phyloP scores from a whole-genome alignment of 371 early-diverging fungal genomes.

The Saksenaea vasiformis region DNA sequence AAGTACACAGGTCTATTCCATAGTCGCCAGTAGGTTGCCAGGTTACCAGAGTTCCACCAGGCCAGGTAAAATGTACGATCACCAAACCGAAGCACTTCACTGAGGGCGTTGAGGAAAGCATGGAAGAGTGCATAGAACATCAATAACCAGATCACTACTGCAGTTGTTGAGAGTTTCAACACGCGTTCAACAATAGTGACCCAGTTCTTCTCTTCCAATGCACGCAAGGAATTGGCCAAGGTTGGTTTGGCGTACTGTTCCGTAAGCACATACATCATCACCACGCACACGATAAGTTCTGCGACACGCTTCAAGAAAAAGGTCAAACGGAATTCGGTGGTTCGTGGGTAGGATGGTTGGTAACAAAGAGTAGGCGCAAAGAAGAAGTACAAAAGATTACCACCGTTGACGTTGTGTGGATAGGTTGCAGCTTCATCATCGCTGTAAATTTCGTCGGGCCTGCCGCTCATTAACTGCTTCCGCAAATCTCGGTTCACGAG shows the following conservation, averaged over 20 bases:
- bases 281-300: slow-evolving; percentile 65
- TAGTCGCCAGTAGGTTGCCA: slow-evolving; percentile 86
- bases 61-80: slow-evolving; percentile 88
- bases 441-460: slow-evolving; percentile 36
- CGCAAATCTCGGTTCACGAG: slow-evolving; percentile 74
- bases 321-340: slow-evolving; percentile 63
- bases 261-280: slow-evolving; percentile 80
- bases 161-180: slow-evolving; percentile 80
- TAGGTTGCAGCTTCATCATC: slow-evolving; percentile 58
- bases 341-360: slow-evolving; percentile 86
- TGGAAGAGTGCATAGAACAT: slow-evolving; percentile 94
- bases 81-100: slow-evolving; percentile 87
- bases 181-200: slow-evolving; percentile 80
- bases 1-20: slow-evolving; percentile 92
- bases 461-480: slow-evolving; percentile 37
- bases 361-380: slow-evolving; percentile 89
- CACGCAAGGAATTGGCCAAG: slow-evolving; percentile 75
- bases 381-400: slow-evolving; percentile 77
- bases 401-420: slow-evolving; percentile 73
- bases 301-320: slow-evolving; percentile 81
- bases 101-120: slow-evolving; percentile 75
- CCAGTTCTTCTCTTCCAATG: slow-evolving; percentile 66
- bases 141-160: slow-evolving; percentile 84
- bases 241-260: slow-evolving; percentile 89
- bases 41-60: slow-evolving; percentile 91